Evolutionary conservation across 2,329 filamentous ascomycete genomes (phyloP).

Genomic region (Annulohypoxylon truncatum): DNA sequence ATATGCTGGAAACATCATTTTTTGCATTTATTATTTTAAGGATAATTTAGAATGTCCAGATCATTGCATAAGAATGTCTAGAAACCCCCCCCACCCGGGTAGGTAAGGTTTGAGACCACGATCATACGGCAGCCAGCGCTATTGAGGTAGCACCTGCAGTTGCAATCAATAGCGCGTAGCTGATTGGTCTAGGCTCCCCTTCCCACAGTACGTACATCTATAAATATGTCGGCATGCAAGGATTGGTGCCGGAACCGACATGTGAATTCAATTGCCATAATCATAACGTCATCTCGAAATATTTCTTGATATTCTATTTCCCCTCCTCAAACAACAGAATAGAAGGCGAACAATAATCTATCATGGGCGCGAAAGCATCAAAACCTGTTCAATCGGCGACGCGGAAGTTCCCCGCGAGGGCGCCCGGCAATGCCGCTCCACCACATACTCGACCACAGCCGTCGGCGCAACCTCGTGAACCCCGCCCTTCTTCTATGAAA

Average conservation of each 20-base stretch:
- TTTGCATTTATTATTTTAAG: no score
- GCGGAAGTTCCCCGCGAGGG: conserved; percentile 59
- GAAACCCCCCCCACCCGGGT: no score
- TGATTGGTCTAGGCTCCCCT: background rate
- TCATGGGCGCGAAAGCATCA: conserved; percentile 61
- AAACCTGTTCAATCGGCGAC: conserved; percentile 57
- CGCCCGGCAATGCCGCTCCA: conserved; percentile 48
- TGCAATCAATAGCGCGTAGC: background rate
- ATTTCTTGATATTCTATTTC: background rate
- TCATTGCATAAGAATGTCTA: no score
- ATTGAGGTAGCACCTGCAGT: background rate
- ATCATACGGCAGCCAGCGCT: background rate
- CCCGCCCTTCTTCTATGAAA: conserved; percentile 47
- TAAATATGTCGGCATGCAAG: background rate
- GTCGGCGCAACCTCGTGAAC: conserved; percentile 14
- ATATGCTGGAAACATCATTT: no score
- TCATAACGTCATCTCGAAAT: conserved; percentile 41
- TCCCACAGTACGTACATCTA: background rate
- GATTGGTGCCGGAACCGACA: background rate
- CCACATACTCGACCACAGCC: conserved; percentile 34
- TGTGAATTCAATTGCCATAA: conserved; percentile 9
- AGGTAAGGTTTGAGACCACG: background rate
- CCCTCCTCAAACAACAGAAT: background rate
- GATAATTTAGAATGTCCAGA: no score
- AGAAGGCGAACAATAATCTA: conserved; percentile 2